Percentiles rank a stretch among this genome's conserved stretches.
phyloP scores from a whole-genome alignment of 2,329 filamentous ascomycete genomes.

The Penicillium sclerotigenum region DNA sequence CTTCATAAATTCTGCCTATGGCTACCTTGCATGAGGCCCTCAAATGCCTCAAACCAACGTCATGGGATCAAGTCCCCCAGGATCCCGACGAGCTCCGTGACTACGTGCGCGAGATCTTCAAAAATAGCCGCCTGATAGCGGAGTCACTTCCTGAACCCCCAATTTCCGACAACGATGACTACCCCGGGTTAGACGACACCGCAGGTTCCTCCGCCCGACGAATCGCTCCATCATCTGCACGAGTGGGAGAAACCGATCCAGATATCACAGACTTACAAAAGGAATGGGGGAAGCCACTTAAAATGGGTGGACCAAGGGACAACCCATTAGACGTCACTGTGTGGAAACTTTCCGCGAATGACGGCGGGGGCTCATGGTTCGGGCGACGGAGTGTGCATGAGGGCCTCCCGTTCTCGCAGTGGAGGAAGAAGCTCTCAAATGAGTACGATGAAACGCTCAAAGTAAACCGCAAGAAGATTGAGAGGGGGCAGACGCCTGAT shows the following conservation, averaged over 20 bases:
- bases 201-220: constrained; percentile 44
- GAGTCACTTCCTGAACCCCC: constrained; percentile 68
- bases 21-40: constrained; percentile 59
- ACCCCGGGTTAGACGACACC: constrained; percentile 27
- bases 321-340: constrained; percentile 74
- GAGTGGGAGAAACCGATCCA: constrained; percentile 49
- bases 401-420: constrained; percentile 71
- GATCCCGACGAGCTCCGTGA: constrained; percentile 49
- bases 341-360: constrained; percentile 74
- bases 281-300: constrained; percentile 78
- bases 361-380: constrained; percentile 87
- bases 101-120: constrained; percentile 61
- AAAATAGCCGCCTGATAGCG: constrained; percentile 65
- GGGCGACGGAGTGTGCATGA: constrained; percentile 78
- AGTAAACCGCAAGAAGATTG: constrained; percentile 65
- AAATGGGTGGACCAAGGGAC: constrained; percentile 58
- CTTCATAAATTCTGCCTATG: constrained; percentile 41
- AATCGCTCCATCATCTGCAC: constrained; percentile 52
- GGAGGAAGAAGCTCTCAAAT: constrained; percentile 69
- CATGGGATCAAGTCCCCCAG: constrained; percentile 51
- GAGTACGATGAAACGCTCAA: constrained; percentile 80
- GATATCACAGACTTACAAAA: constrained; percentile 64
- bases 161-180: constrained; percentile 35
- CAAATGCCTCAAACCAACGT: constrained; percentile 54
- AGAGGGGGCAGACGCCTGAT: constrained; percentile 63